Percentiles rank a stretch among this genome's conserved stretches.
These are phyloP conservation scores for Globisporangium perplexum DNA, from an alignment of 352 stramenopile species.

Conservation along the genomic window DNA sequence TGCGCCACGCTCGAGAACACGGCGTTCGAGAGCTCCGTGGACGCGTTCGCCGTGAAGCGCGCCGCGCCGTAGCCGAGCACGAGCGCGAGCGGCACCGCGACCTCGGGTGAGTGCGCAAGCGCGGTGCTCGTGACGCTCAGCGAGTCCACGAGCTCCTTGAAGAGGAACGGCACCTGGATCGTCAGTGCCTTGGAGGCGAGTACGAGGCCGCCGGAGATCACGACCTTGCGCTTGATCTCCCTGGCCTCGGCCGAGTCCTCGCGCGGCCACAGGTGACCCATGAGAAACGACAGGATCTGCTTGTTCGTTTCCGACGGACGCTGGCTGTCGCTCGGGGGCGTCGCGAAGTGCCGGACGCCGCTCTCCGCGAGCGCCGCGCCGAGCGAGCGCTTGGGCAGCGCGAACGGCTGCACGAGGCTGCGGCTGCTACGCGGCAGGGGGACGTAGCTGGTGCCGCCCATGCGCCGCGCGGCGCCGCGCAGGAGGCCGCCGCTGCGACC, in stretches of 20 bases:
- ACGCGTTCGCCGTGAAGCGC: conserved; percentile 84
- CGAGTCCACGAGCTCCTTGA: conserved; percentile 94
- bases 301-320: conserved; percentile 27
- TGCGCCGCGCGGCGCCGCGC: conserved; percentile 22
- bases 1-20: conserved; percentile 96
- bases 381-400: neutral
- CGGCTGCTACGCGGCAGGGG: conserved; percentile 2
- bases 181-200: conserved; percentile 89
- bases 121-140: conserved; percentile 36
- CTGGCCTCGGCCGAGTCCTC: conserved; percentile 46
- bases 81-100: conserved; percentile 72
- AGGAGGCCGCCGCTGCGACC: conserved; percentile 24
- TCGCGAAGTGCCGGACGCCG: neutral
- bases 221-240: conserved; percentile 78
- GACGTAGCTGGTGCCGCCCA: conserved; percentile 11
- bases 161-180: conserved; percentile 97
- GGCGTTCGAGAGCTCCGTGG: conserved; percentile 93
- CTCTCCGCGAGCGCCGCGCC: neutral
- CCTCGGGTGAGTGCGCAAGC: conserved; percentile 32
- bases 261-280: conserved; percentile 63
- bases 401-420: neutral
- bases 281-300: conserved; percentile 56
- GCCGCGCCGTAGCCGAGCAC: conserved; percentile 93
- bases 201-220: conserved; percentile 82
- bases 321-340: conserved; percentile 3